Conservation (phyloP, 2,329 filamentous ascomycete genomes). For the Dryadomyces sulphureus region DNA sequence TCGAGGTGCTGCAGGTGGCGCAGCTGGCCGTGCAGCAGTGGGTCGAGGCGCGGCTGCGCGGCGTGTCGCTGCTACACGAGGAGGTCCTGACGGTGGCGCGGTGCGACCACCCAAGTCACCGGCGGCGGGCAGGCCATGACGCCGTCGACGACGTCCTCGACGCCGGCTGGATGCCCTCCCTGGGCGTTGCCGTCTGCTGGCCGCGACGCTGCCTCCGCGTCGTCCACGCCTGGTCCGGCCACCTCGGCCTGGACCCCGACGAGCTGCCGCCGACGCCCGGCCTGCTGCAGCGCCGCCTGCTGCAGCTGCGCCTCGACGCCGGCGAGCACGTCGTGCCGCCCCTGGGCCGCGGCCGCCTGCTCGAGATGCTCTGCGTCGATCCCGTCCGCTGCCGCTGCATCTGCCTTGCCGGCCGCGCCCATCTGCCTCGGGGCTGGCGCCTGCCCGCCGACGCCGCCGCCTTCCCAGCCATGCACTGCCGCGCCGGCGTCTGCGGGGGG, state of each 20-base stretch:
- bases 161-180: not conserved
- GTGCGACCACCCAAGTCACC: not conserved
- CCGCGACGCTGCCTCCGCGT: no score
- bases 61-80: no score
- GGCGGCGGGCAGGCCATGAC: not conserved
- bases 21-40: not conserved
- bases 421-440: not conserved
- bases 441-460: not conserved
- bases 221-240: not conserved
- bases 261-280: not conserved
- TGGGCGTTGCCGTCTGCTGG: no score
- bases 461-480: not conserved
- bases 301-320: not conserved
- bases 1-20: not conserved
- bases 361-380: not conserved
- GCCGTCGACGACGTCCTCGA: not conserved
- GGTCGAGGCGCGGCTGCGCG: not conserved
- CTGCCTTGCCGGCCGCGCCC: not conserved
- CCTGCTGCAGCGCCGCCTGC: not conserved
- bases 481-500: not conserved
- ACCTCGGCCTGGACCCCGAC: not conserved
- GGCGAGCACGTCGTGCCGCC: not conserved
- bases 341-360: not conserved
- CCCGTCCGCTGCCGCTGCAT: not conserved
- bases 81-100: not conserved